Evolutionary conservation across 345 rosid species (phyloP), one percentile per base, ranked within the genome.

Genomic region (Syzygium aromaticum): DNA sequence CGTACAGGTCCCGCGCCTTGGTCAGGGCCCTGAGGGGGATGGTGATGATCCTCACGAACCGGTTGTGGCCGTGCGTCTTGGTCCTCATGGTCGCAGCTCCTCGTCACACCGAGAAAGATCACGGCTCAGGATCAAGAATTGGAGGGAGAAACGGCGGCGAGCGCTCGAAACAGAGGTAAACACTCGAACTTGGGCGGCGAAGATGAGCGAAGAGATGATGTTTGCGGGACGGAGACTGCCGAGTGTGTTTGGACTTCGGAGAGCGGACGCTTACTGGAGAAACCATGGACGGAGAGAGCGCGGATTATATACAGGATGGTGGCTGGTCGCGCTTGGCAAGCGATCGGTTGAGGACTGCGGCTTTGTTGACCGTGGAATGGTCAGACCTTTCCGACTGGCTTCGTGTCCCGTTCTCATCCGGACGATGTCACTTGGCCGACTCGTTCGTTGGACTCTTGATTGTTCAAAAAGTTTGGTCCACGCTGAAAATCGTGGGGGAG

Each of bases 1-100:
- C 88, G 90, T 94, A 95, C 12, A 93, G 89, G 64, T 93, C 94
- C 84, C 93, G 90, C 59, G 95, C 94, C 90, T 86, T 93, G 85
- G 84, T 54, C 87, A 96, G 89, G 51, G 91, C 64, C 84, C 90
- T 92, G 7, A 92, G 22, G 1, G 96, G 93, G 67, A 59, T 14
- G 8, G n/a, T 77, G 8, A 85, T 54, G 85, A 88, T 85, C 33
- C 85, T 64, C 49, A 54, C 51, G 77, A 88, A 85, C 57, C 87
- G 77, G n/a, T 38, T 51, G 13, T 59, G 82, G 86, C 51, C 40
- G 12, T 52, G 84, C 52, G 54, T 52, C 54, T 87, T 87, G 84
- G 49, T 67, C 22, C 27, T 46, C 84, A 84, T 64, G 82, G 27
- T 10, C 80, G 80, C 80, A 43, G 3, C 80, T 73, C 25, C 82